Evolutionary conservation across 768 basidiomycete species (phyloP).

Genomic region (Dioszegia hungarica): DNA sequence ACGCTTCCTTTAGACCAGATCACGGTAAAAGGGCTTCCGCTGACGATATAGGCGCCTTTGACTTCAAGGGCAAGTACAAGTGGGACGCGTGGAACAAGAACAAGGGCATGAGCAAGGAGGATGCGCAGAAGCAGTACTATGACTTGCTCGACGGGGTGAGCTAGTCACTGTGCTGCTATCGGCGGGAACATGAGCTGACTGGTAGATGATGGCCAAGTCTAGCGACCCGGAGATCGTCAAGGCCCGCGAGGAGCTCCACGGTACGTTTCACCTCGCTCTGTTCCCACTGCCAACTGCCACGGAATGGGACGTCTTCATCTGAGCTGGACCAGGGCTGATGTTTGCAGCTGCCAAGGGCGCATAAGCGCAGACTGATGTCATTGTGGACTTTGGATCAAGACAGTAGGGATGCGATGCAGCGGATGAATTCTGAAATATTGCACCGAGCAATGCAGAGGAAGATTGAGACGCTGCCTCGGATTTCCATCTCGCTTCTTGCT

Average conservation of each 20-base stretch:
- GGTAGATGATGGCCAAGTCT: slow-evolving; percentile 25
- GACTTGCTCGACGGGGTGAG: slow-evolving; percentile 64
- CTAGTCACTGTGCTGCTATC: slow-evolving; percentile 1
- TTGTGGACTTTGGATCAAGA: no score
- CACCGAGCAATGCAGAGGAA: no score
- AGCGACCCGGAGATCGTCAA: slow-evolving; percentile 58
- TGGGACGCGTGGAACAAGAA: slow-evolving; percentile 83
- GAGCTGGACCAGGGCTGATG: neutral
- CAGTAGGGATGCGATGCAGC: no score
- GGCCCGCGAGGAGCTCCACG: slow-evolving; percentile 61
- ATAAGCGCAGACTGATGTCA: neutral
- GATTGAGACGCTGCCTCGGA: no score
- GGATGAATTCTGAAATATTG: no score
- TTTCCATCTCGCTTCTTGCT: no score
- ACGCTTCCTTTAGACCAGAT: neutral
- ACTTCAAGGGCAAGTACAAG: slow-evolving; percentile 84
- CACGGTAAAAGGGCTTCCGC: neutral
- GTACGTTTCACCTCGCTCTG: slow-evolving; percentile 48
- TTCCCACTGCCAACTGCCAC: no score
- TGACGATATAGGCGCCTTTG: slow-evolving; percentile 60
- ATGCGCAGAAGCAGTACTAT: slow-evolving; percentile 69
- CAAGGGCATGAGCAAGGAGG: slow-evolving; percentile 68
- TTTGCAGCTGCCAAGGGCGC: slow-evolving; percentile 1
- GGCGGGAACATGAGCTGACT: slow-evolving; percentile 1
- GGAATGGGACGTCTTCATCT: no score